Evolutionary conservation across 345 rosid species (phyloP), one percentile per base, ranked within the genome.

Genomic region (Brassica cretica): DNA sequence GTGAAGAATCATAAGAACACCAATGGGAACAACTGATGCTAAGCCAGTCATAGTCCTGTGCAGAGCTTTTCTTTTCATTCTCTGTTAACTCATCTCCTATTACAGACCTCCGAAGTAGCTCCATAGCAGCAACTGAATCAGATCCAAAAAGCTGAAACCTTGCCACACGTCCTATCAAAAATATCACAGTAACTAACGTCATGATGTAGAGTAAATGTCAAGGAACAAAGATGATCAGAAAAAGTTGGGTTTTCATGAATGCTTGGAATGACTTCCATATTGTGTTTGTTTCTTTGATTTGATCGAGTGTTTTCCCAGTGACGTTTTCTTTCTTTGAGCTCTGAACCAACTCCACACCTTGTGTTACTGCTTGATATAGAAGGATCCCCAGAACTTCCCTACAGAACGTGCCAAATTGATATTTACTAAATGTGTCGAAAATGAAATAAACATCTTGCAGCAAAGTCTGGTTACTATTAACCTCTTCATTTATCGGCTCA

Each of bases 1-100:
- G 32, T 97, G 97, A 80, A 95, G 98, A 82, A 95, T 97, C 99
- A 95, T 95, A 75, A 91, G 84, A 72, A 95, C 65, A 51, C 99
- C 93, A 72, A 95, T 92, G 16, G 99, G 99, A 69, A 95, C 84
- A 63, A 95, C 97, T 55, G 98, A 91, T 74, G 99, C 99, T 70
- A 92, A 71, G 80, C 92, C 98, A 1, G 90, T 91, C 85, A 95
- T 79, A 24, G 98, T 95, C 82, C 97, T 89, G 76, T 68, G 83
- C 2, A 95, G 86, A 63, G 90, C 91, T 82, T 86, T 85, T 85
- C 88, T 88, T 93, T 77, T 95, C 98, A 82, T 90, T 93, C 77
- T 83, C 88, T 29, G 99, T 87, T 74, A 94, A 84, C 79, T 94
- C 94, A 82, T 94, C 99, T 46, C 99, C 98, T 73, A 92, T 75